A percentile compares a stretch with the other conserved stretches of the same genome.
These are phyloP conservation scores for Arthrobotrys conoides DNA, from an alignment of 2,329 filamentous ascomycete genomes.

Conservation along the genomic window DNA sequence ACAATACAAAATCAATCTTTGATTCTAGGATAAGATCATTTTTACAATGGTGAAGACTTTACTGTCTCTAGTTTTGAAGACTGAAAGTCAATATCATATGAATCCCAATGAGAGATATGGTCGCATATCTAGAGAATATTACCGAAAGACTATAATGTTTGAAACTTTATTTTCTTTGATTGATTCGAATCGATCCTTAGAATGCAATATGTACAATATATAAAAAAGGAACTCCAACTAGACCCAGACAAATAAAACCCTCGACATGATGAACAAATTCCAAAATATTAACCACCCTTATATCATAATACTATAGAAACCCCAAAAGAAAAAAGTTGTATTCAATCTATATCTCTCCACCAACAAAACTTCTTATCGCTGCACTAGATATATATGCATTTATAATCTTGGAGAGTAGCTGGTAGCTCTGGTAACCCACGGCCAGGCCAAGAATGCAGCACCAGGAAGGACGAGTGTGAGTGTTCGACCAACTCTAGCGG, in stretches of 20 bases:
- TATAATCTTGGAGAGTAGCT: constrained; percentile 40
- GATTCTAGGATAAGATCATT: too few species aligned
- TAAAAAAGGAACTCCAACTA: constrained; percentile 21
- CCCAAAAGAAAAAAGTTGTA: constrained; percentile 7
- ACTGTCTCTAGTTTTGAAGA: too few species aligned
- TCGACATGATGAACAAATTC: constrained; percentile 9
- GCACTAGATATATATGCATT: background rate
- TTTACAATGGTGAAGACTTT: too few species aligned
- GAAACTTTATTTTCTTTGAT: constrained; percentile 22
- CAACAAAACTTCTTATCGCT: background rate
- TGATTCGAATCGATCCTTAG: constrained; percentile 22
- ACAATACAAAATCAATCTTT: too few species aligned
- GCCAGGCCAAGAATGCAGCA: constrained; percentile 52
- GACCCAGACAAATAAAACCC: background rate
- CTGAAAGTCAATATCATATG: too few species aligned
- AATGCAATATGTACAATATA: constrained; percentile 16
- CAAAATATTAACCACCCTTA: constrained; percentile 20
- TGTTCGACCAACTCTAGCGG: constrained; percentile 47
- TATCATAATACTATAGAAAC: constrained; percentile 27
- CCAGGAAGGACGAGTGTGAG: constrained; percentile 46
- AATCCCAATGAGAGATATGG: background rate
- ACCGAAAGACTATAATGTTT: background rate
- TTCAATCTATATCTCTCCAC: background rate
- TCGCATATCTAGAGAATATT: background rate
- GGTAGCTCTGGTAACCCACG: constrained; percentile 49